Conservation (phyloP, 2,329 filamentous ascomycete species). For the Xylaria sp. region DNA sequence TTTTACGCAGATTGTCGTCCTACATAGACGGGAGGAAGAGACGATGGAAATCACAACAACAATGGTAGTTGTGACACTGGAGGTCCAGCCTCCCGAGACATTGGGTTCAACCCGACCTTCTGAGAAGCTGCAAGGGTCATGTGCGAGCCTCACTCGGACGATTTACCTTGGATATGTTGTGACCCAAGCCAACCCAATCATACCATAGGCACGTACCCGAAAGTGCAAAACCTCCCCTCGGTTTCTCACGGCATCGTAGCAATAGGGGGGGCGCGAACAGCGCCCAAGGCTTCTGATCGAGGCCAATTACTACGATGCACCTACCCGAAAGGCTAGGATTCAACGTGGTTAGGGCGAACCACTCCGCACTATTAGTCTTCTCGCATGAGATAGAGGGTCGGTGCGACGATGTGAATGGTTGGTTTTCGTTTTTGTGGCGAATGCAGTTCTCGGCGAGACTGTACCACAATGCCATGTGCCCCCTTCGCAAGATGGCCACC, state of each 20-base stretch:
- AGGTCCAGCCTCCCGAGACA: background rate
- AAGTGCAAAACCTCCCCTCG: background rate
- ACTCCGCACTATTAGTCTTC: too few species aligned
- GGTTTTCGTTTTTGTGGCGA: slow-evolving; percentile 1
- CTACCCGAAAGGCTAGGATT: background rate
- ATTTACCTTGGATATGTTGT: too few species aligned
- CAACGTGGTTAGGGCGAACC: background rate
- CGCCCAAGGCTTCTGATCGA: background rate
- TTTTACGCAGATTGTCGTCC: background rate
- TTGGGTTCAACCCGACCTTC: background rate
- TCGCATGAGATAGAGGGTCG: background rate
- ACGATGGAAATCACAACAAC: background rate
- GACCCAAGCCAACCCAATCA: slow-evolving; percentile 10
- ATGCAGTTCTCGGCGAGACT: background rate
- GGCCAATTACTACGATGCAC: background rate
- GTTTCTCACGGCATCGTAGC: background rate
- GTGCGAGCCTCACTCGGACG: background rate
- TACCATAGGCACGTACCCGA: background rate
- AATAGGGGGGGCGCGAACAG: background rate
- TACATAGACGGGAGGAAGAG: background rate
- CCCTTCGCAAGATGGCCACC: background rate
- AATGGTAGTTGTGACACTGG: background rate
- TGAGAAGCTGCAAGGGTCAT: background rate
- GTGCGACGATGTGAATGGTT: background rate
- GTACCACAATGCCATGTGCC: too few species aligned